Base-by-base conservation (phyloP, 2,329 filamentous ascomycete genomes). In the Fusarium globosum region DNA sequence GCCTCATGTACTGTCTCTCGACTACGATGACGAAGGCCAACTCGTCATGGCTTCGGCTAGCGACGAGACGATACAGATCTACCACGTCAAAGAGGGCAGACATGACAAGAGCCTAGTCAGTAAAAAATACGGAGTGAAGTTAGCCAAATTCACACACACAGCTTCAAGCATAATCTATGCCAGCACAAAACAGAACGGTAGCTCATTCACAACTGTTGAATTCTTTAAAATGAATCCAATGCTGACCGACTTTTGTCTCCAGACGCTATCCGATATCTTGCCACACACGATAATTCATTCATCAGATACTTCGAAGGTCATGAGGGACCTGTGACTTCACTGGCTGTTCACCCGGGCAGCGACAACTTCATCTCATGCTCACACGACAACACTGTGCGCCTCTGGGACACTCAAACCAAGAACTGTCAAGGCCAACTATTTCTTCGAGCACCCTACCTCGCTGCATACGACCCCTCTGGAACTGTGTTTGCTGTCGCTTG, bases 221-320 rank as follows among this genome's bases (percentile, higher is more conserved):
- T n/a, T 12, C 21, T n/a, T 13, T 16, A 21, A 39, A 23, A n/a
- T 30, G 26, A 20, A 49, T 23, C 18, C 42, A 33, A 39, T 20
- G 18, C 65, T 74, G 52, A 74, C 33, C 20, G 46, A 46, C 28
- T 21, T 26, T 26, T 20, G n/a, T 52, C 35, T 12, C 26, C 65
- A 92, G 93, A 96, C 85, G 95, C 90, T 78, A 97, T 93, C 75
- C 92, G 91, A 80, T 98, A 93, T 84, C 92, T 95, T 71, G 97
- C 90, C 64, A 97, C 92, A 18, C 96, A 99, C 83, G 96, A 98
- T 82, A 98, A 98, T 84, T 93, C 92, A 67, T 99, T 97, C 82
- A 93, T 98, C 71, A 93, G 96, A 71, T 99, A 99, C 83, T 99
- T 98, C 81, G 92, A 94, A 69, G 96, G 96, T 56, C 96, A 99